A percentile compares a stretch with the other conserved stretches of the same genome.
phyloP scores from a whole-genome alignment of 352 stramenopile genomes.

The Pythium apleroticum region DNA sequence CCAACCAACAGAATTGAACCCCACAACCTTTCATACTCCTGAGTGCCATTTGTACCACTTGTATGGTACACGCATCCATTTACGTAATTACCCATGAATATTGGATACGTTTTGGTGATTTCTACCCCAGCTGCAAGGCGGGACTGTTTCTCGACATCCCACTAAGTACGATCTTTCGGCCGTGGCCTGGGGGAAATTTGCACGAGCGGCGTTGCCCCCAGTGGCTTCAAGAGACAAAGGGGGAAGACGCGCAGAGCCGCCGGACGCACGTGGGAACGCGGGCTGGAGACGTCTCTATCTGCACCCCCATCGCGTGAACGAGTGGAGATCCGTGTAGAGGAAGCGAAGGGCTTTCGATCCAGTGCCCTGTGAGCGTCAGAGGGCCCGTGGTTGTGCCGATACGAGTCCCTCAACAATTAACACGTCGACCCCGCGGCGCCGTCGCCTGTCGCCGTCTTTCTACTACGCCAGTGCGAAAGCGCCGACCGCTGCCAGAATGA shows the following conservation, averaged over 20 bases:
- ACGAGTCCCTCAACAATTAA: constrained; percentile 1
- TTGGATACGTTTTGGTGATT: constrained; percentile 3
- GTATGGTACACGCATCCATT: constrained; percentile 9
- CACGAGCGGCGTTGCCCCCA: constrained; percentile 11
- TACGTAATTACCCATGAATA: constrained; percentile 3
- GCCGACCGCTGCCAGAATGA: constrained; percentile 44
- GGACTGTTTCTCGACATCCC: constrained; percentile 8
- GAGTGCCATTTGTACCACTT: constrained; percentile 10
- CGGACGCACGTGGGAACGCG: not conserved
- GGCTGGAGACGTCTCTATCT: not conserved
- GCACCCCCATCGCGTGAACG: not conserved
- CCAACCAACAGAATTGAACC: constrained; percentile 28
- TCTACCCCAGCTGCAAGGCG: not conserved
- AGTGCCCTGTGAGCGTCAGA: constrained; percentile 1
- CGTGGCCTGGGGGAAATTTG: constrained; percentile 4
- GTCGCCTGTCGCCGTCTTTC: constrained; percentile 9
- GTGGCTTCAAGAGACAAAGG: constrained; percentile 23
- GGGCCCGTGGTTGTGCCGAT: not conserved
- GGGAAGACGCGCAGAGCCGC: not conserved
- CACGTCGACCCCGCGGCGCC: constrained; percentile 9
- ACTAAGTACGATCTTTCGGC: constrained; percentile 24
- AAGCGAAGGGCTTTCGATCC: constrained; percentile 9
- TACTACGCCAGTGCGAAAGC: not conserved
- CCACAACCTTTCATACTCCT: constrained; percentile 29
- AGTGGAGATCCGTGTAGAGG: not conserved